phyloP scores from a whole-genome alignment of 2,329 filamentous ascomycete species.

The Fusarium fujikuroi region DNA sequence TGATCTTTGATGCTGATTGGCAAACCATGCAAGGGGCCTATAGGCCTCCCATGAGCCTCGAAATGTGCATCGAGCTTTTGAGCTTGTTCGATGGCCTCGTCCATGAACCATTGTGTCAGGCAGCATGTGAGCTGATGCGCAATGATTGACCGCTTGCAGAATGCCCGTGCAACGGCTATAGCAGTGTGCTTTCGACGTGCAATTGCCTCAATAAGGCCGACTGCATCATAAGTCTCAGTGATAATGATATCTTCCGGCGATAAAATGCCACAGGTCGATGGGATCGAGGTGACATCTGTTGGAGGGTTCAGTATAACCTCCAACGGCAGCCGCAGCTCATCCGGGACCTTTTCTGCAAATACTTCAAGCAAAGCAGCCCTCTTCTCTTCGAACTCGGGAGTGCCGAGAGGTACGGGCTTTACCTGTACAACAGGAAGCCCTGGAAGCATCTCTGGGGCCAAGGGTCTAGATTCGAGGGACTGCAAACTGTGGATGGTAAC shows the following conservation, averaged over 20 bases:
- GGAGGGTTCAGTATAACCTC: slow-evolving; percentile 14
- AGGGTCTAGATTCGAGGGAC: neutral
- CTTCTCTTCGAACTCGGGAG: slow-evolving; percentile 39
- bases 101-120: slow-evolving; percentile 35
- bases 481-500: neutral
- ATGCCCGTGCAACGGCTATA: slow-evolving; percentile 4
- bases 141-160: slow-evolving; percentile 33
- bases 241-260: neutral
- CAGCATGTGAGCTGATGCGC: slow-evolving; percentile 36
- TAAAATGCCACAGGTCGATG: neutral
- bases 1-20: slow-evolving; percentile 39
- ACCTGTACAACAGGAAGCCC: slow-evolving; percentile 31
- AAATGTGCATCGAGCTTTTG: slow-evolving; percentile 20
- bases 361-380: slow-evolving; percentile 43
- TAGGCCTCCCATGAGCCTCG: neutral
- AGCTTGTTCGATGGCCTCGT: slow-evolving; percentile 24
- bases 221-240: neutral
- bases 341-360: slow-evolving; percentile 49
- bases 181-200: neutral
- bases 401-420: slow-evolving; percentile 30
- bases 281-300: neutral
- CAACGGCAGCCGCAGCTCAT: slow-evolving; percentile 43
- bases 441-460: neutral
- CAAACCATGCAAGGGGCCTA: slow-evolving; percentile 29
- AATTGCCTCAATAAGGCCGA: neutral